Evolutionary conservation across 345 rosid species (phyloP).

Genomic region (Hypericum perforatum): DNA sequence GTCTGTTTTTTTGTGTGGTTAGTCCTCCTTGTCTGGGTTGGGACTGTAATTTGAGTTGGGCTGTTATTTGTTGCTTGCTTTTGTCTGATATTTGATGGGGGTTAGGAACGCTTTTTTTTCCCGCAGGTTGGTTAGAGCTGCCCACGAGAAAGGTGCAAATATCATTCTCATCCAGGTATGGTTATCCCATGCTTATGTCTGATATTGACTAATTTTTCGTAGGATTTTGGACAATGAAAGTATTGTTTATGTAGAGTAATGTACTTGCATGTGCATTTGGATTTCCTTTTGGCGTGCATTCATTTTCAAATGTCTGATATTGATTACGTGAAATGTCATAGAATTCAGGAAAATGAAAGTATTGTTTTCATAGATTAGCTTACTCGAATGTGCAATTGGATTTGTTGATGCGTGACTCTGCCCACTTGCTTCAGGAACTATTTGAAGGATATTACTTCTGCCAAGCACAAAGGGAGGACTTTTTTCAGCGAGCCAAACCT

Average conservation of each 20-base stretch:
- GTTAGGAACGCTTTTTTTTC: background rate
- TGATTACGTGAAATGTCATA: too few species aligned
- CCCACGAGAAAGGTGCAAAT: conserved; percentile 65
- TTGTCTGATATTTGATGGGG: background rate
- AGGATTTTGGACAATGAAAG: background rate
- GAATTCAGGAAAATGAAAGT: too few species aligned
- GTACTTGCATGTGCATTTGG: too few species aligned
- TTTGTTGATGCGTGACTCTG: background rate
- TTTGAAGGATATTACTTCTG: conserved; percentile 96
- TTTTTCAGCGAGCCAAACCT: conserved; percentile 68
- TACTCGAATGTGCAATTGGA: too few species aligned
- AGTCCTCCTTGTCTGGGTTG: too few species aligned
- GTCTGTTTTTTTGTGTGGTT: background rate
- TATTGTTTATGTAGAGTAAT: background rate
- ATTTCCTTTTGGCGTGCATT: too few species aligned
- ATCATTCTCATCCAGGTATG: conserved; percentile 83
- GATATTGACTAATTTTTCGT: background rate
- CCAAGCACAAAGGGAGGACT: conserved; percentile 93
- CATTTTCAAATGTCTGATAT: too few species aligned
- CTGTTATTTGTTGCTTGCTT: background rate
- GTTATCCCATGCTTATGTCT: background rate
- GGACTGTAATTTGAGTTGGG: too few species aligned
- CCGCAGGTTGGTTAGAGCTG: conserved; percentile 61
- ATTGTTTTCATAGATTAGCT: too few species aligned
- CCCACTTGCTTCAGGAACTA: conserved; percentile 49